phyloP scores from a whole-genome alignment of 2,329 filamentous ascomycete species.

The Aspergillus aculeatus region DNA sequence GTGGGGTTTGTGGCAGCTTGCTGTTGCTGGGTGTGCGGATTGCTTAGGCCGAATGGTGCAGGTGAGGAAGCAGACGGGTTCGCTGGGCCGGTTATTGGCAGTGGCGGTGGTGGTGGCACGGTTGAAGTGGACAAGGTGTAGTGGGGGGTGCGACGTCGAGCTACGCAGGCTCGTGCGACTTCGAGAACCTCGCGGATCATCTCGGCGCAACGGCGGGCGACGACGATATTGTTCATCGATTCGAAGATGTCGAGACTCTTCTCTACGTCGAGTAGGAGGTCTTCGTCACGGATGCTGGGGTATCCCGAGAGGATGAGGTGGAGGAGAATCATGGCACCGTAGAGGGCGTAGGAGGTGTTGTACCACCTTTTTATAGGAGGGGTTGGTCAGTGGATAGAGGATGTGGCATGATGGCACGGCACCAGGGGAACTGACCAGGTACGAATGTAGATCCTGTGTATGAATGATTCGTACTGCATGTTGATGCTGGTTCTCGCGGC shows the following conservation, averaged over 20 bases:
- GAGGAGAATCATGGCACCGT: constrained; percentile 35
- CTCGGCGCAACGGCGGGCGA: constrained; percentile 32
- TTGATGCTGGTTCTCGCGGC: constrained; percentile 28
- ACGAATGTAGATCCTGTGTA: constrained; percentile 31
- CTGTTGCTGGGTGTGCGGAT: not conserved
- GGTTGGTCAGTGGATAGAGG: not conserved
- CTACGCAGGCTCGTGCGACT: constrained; percentile 22
- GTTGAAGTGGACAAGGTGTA: not conserved
- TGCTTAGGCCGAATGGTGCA: not conserved
- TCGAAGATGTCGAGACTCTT: constrained; percentile 33
- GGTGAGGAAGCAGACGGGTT: not conserved
- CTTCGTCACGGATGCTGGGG: constrained; percentile 16
- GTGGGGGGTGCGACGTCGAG: constrained; percentile 6
- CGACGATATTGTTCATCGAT: constrained; percentile 32
- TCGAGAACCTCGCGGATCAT: constrained; percentile 31
- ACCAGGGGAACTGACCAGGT: constrained; percentile 21
- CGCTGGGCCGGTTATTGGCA: not conserved
- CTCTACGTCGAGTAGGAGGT: constrained; percentile 29
- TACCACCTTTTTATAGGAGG: constrained; percentile 27
- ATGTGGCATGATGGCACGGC: not conserved
- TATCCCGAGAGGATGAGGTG: constrained; percentile 20
- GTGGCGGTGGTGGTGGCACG: not conserved
- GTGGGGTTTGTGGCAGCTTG: not conserved
- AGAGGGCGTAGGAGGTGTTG: constrained; percentile 34
- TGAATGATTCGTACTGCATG: constrained; percentile 32